Conservation (phyloP, 495 filamentous ascomycete genomes). For the Poronia punctata region DNA sequence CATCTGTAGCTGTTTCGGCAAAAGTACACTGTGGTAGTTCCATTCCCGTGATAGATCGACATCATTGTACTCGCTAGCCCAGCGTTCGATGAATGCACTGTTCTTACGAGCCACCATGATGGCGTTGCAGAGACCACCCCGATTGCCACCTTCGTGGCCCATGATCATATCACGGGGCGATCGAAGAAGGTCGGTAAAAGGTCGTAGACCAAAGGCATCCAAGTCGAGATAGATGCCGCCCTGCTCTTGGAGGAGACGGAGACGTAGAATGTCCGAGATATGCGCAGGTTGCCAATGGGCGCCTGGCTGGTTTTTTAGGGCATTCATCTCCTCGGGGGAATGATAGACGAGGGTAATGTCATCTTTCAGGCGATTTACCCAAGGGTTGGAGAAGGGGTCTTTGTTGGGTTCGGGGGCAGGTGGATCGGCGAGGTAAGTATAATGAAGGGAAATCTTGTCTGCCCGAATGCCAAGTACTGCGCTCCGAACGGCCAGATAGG, state of each 20-base stretch:
- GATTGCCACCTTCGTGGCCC: constrained; percentile 40
- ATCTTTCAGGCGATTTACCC: constrained; percentile 31
- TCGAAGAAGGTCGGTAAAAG: constrained; percentile 26
- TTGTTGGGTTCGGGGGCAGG: constrained; percentile 29
- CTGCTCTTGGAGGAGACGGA: constrained; percentile 32
- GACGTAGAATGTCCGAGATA: constrained; percentile 38
- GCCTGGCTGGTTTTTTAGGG: constrained; percentile 20
- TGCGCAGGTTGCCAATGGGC: constrained; percentile 35
- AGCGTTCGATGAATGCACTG: constrained; percentile 34
- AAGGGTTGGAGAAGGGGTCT: constrained; percentile 33
- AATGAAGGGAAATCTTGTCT: constrained; percentile 37
- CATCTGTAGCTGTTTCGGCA: constrained; percentile 35
- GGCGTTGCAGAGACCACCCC: constrained; percentile 41
- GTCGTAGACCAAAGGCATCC: constrained; percentile 35
- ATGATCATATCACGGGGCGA: constrained; percentile 33
- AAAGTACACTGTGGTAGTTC: constrained; percentile 40
- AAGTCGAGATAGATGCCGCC: constrained; percentile 43
- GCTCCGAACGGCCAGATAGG: constrained; percentile 38
- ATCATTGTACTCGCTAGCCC: constrained; percentile 33
- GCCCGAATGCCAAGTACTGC: constrained; percentile 37
- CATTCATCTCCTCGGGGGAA: constrained; percentile 25
- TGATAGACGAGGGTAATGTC: constrained; percentile 38
- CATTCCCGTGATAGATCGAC: constrained; percentile 34
- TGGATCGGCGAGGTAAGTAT: constrained; percentile 35
- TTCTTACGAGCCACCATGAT: constrained; percentile 38